phyloP scores from a whole-genome alignment of 805 yeast genomes.

The Starmerella bombicola region DNA sequence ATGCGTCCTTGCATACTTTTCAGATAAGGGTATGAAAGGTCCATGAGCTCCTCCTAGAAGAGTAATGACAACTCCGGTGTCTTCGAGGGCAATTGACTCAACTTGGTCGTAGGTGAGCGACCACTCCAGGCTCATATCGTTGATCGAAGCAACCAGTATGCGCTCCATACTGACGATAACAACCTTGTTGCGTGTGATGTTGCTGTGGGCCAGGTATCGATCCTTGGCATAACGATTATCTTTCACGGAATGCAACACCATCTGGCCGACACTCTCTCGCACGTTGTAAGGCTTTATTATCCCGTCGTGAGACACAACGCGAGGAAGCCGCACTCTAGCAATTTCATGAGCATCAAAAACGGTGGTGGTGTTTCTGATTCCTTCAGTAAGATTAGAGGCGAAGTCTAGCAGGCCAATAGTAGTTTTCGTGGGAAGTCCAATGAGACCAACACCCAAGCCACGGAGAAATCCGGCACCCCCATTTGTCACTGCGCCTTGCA shows the following conservation, averaged over 20 bases:
- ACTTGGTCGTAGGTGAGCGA: constrained; percentile 50
- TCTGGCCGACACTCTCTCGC: constrained; percentile 88
- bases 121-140: constrained; percentile 57
- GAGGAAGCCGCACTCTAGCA: constrained; percentile 69
- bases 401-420: constrained; percentile 90
- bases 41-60: constrained; percentile 44
- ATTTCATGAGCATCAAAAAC: constrained; percentile 58
- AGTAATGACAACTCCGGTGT: constrained; percentile 62
- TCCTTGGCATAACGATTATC: constrained; percentile 70
- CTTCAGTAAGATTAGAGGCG: constrained; percentile 86
- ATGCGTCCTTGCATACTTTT: constrained; percentile 46
- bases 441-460: constrained; percentile 88
- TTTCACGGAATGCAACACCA: constrained; percentile 70
- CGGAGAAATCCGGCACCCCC: constrained; percentile 88
- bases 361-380: constrained; percentile 83
- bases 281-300: constrained; percentile 62
- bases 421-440: constrained; percentile 92
- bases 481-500: constrained; percentile 74
- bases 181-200: constrained; percentile 69
- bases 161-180: constrained; percentile 62
- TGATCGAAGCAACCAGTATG: constrained; percentile 55
- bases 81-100: constrained; percentile 59
- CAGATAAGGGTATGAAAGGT: constrained; percentile 75
- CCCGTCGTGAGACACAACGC: constrained; percentile 59
- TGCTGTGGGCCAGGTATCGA: constrained; percentile 69